phyloP scores from a whole-genome alignment of 176 grass and related monocot genomes.

The Microstegium vimineum region DNA sequence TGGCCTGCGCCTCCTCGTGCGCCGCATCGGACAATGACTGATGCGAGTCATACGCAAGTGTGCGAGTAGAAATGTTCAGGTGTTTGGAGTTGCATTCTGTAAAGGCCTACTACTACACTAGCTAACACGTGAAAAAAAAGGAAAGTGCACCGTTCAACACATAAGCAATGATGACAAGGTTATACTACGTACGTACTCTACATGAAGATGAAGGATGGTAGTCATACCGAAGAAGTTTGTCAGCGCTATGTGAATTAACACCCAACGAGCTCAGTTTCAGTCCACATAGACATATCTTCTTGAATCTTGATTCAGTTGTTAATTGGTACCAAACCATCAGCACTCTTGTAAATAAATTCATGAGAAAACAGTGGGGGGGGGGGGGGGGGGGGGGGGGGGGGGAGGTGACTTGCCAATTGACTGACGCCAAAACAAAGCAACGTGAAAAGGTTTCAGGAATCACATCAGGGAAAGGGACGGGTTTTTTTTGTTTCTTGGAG shows the following conservation, averaged over 20 bases:
- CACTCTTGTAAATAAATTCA: not conserved
- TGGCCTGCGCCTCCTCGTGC: slow-evolving; percentile 45
- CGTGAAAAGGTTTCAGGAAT: not conserved
- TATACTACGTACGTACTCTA: not conserved
- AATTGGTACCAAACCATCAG: too few species aligned
- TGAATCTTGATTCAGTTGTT: not conserved
- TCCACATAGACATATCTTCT: not conserved
- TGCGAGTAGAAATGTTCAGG: not conserved
- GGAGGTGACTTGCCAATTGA: not conserved
- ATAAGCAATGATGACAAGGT: not conserved
- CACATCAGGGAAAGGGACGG: not conserved
- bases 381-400: too few species aligned
- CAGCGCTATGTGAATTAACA: not conserved
- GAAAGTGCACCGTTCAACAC: not conserved
- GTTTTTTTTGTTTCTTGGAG: not conserved
- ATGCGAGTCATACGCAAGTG: too few species aligned
- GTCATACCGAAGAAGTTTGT: not conserved
- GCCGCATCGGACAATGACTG: not conserved
- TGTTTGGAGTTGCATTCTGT: slow-evolving; percentile 1
- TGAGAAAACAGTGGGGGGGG: not conserved
- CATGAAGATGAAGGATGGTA: not conserved
- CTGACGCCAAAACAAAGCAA: not conserved
- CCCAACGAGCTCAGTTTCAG: not conserved
- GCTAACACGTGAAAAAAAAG: not conserved
- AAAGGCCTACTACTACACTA: not conserved